Evolutionary conservation across 495 filamentous ascomycete genomes (phyloP).

Genomic region (Penicillium tannophilum): DNA sequence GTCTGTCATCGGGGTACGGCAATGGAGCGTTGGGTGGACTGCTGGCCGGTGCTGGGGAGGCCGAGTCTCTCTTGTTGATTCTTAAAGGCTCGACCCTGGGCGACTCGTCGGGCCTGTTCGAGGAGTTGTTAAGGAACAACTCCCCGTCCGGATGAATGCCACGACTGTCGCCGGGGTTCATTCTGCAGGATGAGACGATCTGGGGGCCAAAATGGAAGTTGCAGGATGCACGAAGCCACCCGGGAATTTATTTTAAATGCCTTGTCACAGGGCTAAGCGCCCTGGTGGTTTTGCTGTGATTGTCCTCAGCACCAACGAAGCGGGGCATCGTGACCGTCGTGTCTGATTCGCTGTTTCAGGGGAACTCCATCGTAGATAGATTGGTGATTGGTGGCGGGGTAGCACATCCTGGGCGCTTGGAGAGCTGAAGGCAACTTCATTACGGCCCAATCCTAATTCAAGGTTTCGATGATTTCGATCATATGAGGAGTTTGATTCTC

Average conservation of each 20-base stretch:
- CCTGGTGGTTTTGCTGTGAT: constrained; percentile 5
- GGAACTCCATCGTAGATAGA: neutral
- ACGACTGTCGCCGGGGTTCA: constrained; percentile 46
- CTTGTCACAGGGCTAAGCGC: constrained; percentile 9
- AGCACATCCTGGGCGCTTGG: constrained; percentile 7
- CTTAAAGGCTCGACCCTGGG: constrained; percentile 82
- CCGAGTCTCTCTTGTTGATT: constrained; percentile 71
- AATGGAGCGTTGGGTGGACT: constrained; percentile 45
- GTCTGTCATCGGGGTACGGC: constrained; percentile 77
- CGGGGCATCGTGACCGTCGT: constrained; percentile 2
- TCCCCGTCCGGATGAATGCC: constrained; percentile 67
- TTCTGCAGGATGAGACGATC: constrained; percentile 22
- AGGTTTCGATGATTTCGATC: neutral
- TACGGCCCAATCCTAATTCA: neutral
- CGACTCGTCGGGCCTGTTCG: constrained; percentile 55
- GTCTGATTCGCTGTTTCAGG: constrained; percentile 7
- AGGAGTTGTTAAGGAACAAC: constrained; percentile 64
- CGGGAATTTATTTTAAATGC: constrained; percentile 9
- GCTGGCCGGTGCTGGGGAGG: constrained; percentile 38
- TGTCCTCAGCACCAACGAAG: constrained; percentile 2
- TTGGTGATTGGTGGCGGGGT: constrained; percentile 5
- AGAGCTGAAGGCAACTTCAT: constrained; percentile 7
- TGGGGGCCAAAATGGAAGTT: constrained; percentile 6
- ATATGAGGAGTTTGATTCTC: neutral
- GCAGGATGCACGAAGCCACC: constrained; percentile 18